Evolutionary conservation across 2,329 filamentous ascomycete species (phyloP), one percentile per base, ranked within the genome.

Genomic region (Colletotrichum sp.): DNA sequence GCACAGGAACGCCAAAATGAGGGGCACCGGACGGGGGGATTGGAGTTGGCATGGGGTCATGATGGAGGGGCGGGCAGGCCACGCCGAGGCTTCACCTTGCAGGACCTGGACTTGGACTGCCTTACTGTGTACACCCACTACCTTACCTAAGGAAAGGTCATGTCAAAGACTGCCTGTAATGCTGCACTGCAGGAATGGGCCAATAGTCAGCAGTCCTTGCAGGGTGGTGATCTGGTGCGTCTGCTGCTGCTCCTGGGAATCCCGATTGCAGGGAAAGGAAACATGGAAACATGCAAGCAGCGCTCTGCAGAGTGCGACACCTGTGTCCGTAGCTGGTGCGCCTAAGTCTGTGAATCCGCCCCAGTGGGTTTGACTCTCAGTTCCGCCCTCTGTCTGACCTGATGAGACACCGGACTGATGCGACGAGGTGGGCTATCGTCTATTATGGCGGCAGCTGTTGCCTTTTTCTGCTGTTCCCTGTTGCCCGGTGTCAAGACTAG

Each of bases 1-100:
- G 71, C 74, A 76, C 61, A 66, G 21, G 72, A 71, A 60, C 24
- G 58, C 18, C 58, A 74, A 72, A 75, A 68, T 69, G 73, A 76
- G 74, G 74, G 74, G 74, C 70, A 75, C 36, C 63, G 64, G 26
- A 69, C 36, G 70, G 70, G 63, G 69, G 30, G 57, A 36, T 63
- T 63, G 71, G 71, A 71, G 71, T 57, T 57, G 66, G 30, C 38
- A 74, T 63, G 28, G 72, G 67, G 72, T 71, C 60, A 68, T 75
- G 64, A 52, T 52, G 73, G 73, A 64, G 58, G 63, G 73, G 61
- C 61, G 69, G 34, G 38, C 57, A 60, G 65, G 38, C 67, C 67
- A 38, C 55, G 64, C 64, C 38, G 38, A 67, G 64, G 43, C 43
- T 52, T 52, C 43, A 52, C 43, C 43, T 43, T 74, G 58, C 58